phyloP scores from a whole-genome alignment of 164 flowering plant genomes.

The Magnolia changhungtana region DNA sequence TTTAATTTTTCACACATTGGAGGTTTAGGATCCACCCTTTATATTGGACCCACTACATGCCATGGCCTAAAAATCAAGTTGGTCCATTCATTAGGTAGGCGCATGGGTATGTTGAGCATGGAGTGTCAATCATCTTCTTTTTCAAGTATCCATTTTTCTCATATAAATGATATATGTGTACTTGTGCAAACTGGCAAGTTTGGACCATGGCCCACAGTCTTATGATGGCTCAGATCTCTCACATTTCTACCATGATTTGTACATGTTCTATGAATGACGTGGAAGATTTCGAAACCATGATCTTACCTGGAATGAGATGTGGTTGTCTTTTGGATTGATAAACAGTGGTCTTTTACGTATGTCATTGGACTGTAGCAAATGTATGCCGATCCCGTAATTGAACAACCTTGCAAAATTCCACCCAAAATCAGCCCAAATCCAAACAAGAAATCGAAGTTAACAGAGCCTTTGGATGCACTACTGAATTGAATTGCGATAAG shows the following conservation, averaged over 20 bases:
- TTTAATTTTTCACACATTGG: neutral
- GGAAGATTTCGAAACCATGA: neutral
- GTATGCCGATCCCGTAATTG: constrained; percentile 74
- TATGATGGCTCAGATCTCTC: neutral
- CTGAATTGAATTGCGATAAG: too few relatives aligned
- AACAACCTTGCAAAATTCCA: constrained; percentile 39
- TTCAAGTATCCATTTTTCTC: neutral
- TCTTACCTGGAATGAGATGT: constrained; percentile 67
- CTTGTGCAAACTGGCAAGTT: too few relatives aligned
- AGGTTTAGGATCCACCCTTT: neutral
- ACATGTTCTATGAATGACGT: neutral
- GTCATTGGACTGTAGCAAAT: constrained; percentile 47
- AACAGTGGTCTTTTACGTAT: constrained; percentile 20
- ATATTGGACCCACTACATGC: too few relatives aligned
- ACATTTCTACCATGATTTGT: neutral
- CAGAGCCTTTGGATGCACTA: too few relatives aligned
- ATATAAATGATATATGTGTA: neutral
- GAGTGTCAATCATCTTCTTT: too few relatives aligned
- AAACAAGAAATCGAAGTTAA: too few relatives aligned
- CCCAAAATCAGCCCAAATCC: too few relatives aligned
- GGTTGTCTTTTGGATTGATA: constrained; percentile 66
- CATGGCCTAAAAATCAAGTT: too few relatives aligned
- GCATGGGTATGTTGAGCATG: too few relatives aligned
- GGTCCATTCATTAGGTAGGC: too few relatives aligned
- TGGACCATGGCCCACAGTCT: neutral